Conservation (phyloP, 177 flowering plant genomes). For the Vitis hybrid region DNA sequence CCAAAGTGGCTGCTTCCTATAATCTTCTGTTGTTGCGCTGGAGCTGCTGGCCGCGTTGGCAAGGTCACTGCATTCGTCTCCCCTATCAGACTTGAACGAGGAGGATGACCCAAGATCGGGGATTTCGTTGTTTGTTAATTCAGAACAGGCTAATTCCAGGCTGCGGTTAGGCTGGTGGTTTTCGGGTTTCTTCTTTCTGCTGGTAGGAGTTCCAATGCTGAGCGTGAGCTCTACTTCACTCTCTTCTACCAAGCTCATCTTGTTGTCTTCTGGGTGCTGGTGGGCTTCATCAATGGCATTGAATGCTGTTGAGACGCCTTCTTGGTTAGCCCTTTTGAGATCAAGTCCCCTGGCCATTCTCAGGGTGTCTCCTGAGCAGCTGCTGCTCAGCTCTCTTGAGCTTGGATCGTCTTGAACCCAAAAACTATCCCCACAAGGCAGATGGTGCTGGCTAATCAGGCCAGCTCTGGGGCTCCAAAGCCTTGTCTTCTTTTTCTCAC, state of each 20-base stretch:
- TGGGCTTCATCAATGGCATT: constrained; percentile 17
- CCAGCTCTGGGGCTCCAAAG: constrained; percentile 17
- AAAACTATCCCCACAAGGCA: constrained; percentile 16
- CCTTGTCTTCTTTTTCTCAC: constrained; percentile 21
- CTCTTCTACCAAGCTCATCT: constrained; percentile 21
- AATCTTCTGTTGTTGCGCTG: constrained; percentile 36
- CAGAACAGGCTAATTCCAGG: constrained; percentile 14
- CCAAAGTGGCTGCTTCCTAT: constrained; percentile 57
- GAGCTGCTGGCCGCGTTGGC: constrained; percentile 28
- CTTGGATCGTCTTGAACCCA: constrained; percentile 20
- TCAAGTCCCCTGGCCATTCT: constrained; percentile 35
- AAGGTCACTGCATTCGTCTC: constrained; percentile 31
- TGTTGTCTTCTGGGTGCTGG: constrained; percentile 12
- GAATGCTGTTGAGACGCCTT: constrained; percentile 18
- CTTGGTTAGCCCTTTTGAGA: constrained; percentile 45
- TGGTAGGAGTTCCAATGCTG: constrained; percentile 46
- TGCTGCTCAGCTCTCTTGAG: constrained; percentile 36
- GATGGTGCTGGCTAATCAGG: constrained; percentile 12
- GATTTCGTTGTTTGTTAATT: constrained; percentile 3
- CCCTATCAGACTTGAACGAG: constrained; percentile 30
- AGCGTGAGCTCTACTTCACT: constrained; percentile 57
- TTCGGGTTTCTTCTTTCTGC: constrained; percentile 25
- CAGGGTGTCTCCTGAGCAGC: constrained; percentile 35
- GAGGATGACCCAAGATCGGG: constrained; percentile 22
- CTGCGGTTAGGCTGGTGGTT: neutral